Base-by-base conservation (phyloP, 352 stramenopile species). In the Globisporangium paddicum region DNA sequence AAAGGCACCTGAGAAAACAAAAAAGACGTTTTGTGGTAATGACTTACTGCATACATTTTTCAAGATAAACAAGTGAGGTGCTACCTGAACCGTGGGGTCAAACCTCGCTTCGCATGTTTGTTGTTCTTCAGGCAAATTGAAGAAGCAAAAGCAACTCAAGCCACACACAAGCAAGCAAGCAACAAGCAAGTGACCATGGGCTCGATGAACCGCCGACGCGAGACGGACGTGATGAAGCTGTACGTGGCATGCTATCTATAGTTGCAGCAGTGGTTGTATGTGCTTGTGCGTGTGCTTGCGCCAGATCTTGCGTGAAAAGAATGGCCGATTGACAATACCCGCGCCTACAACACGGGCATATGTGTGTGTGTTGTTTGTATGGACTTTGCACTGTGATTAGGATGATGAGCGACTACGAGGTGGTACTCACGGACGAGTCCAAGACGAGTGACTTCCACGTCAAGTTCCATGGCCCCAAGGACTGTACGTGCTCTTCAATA, bases 151-250 rank as follows among this genome's bases (percentile, higher is more conserved):
- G 32, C 28, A 42, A 32, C 13, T 37, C 52, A 10, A 37, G 26
- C 34, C 50, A 56, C 52, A 46, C 50, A 46, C 32, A 18, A 32
- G 28, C 6, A 6, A 32, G 6, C 34, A 25, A 19, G 30, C 30
- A 18, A 32, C 28, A 26, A 53, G 18, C 45, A 51, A 53, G 28
- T 26, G 40, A 11, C 26, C 7, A 92, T 89, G 78, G 76, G 59
- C 69, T 83, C 83, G 59, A 75, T 69, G 65, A 94, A 88, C 68
- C 93, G 90, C 65, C 85, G 87, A 55, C 82, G 84, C 56, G 86
- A 95, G 62, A 93, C 77, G 45, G 87, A 96, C 67, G 84, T 96
- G 69, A 96, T 96, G 87, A 96, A 96, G 72, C 82, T 96, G 79
- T 94, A 58, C 58, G 74, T 23, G 47, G 11, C 16, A 30, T 18